Base-by-base conservation (phyloP, 1,284 basidiomycete species). In the Irpex lacteus region DNA sequence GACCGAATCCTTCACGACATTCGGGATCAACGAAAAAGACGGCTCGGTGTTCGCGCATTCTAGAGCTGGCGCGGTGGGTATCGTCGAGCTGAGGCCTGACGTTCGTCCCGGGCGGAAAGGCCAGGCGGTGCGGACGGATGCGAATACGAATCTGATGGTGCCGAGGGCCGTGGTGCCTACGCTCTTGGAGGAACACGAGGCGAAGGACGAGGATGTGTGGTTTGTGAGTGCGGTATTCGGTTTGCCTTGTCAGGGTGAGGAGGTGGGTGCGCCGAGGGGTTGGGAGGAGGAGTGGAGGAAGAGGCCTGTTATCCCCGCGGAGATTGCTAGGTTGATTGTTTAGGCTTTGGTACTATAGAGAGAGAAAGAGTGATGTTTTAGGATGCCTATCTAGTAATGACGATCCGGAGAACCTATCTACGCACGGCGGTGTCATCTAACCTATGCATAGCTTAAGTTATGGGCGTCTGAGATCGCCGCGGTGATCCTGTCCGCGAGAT, bases 101-200 rank as follows among this genome's bases (percentile, higher is more conserved):
- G 59, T 37, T 8, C 21, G 47, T 21, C 72, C 74, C 47, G 70
- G 63, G 55, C 75, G 76, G 60, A 74, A 70, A 57, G 85, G 82
- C 4, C 76, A 74, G 65, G 83, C 85, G n/a, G 73, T 91, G 32
- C 81, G 90, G 56, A 85, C 84, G 21, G 90, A 92, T 72, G 86
- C 90, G 34, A 92, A 92, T 74, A 83, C 89, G 37, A 92, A 90
- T 71, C 73, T 92, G 70, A 85, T 92, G 69, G 86, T 86, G 44
- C 81, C 89, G 4, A 78, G 91, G 26, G 86, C 88, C 37, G 83
- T 91, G 11, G 73, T 92, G 64, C 90, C 90, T 3, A 89, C 86
- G 36, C 78, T 92, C 44, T 66, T 84, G 65, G 85, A 80, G 2
- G 79, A 81, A 47, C 80, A 87, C 63, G 74, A 74, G 34, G 70